phyloP scores from a whole-genome alignment of 495 filamentous ascomycete species.

The Podospora pseudocomata region DNA sequence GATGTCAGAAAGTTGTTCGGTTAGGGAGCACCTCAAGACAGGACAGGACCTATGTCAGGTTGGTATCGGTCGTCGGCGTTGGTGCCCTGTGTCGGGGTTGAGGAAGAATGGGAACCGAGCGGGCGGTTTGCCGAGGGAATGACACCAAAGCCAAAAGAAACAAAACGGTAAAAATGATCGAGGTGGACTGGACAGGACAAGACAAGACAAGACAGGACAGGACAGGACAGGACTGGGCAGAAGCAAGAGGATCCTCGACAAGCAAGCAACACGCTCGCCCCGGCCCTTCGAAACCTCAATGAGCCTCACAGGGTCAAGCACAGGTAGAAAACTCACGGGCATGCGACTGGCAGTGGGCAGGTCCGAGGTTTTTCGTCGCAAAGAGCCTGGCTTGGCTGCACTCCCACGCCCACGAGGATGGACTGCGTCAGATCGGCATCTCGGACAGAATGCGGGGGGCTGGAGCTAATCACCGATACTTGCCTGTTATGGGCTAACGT shows the following conservation, averaged over 20 bases:
- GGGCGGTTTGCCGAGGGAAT: background rate
- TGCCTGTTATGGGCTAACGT: constrained; percentile 27
- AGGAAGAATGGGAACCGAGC: background rate
- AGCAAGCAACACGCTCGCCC: background rate
- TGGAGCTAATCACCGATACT: constrained; percentile 35
- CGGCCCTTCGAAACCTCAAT: background rate
- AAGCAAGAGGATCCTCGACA: background rate
- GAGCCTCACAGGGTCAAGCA: background rate
- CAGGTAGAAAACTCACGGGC: background rate
- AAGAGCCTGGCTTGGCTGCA: constrained; percentile 7
- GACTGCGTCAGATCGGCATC: constrained; percentile 30
- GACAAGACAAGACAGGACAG: background rate
- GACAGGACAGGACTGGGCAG: background rate
- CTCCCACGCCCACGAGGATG: constrained; percentile 14
- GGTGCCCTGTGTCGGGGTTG: background rate
- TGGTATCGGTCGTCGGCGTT: background rate
- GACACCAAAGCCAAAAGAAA: background rate
- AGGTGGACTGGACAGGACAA: background rate
- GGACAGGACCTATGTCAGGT: background rate
- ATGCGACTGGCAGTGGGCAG: constrained; percentile 3
- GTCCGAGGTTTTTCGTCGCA: constrained; percentile 23
- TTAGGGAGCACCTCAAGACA: too few species aligned
- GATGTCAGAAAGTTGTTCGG: background rate
- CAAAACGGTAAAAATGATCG: too few species aligned
- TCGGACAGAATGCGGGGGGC: constrained; percentile 36